Evolutionary conservation across 2,329 filamentous ascomycete genomes (phyloP).

Genomic region (Botrytis fragariae): DNA sequence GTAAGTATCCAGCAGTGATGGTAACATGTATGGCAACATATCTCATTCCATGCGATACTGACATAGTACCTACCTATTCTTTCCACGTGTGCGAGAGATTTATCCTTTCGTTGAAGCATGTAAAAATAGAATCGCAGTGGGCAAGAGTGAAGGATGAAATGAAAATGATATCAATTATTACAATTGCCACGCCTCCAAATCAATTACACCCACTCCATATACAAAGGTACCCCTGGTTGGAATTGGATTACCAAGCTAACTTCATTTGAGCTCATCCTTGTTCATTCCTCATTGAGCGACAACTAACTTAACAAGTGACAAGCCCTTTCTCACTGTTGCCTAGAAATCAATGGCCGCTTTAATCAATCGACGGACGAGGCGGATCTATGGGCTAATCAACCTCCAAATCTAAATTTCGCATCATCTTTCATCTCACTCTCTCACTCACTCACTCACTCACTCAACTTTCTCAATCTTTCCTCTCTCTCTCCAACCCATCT

Average conservation of each 20-base stretch:
- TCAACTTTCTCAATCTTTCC: not conserved
- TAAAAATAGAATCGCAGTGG: not conserved
- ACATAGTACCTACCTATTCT: not conserved
- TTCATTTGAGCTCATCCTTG: not conserved
- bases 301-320: not conserved
- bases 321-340: conserved; percentile 6
- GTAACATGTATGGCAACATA: not conserved
- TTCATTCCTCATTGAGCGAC: not conserved
- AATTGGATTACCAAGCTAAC: not conserved
- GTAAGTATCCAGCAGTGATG: not conserved
- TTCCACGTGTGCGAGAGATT: not conserved
- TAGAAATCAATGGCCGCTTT: conserved; percentile 6
- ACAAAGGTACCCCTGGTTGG: not conserved
- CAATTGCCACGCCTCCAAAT: not conserved
- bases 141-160: not conserved
- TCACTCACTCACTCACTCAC: not conserved
- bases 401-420: not conserved
- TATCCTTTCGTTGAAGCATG: not conserved
- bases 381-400: not conserved
- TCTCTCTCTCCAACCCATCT: not conserved
- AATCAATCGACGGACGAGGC: not conserved
- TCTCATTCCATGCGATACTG: not conserved
- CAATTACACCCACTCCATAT: not conserved
- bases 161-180: not conserved
- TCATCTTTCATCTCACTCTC: not conserved